phyloP scores from a whole-genome alignment of 345 rosid genomes.

The Hibiscus trionum region DNA sequence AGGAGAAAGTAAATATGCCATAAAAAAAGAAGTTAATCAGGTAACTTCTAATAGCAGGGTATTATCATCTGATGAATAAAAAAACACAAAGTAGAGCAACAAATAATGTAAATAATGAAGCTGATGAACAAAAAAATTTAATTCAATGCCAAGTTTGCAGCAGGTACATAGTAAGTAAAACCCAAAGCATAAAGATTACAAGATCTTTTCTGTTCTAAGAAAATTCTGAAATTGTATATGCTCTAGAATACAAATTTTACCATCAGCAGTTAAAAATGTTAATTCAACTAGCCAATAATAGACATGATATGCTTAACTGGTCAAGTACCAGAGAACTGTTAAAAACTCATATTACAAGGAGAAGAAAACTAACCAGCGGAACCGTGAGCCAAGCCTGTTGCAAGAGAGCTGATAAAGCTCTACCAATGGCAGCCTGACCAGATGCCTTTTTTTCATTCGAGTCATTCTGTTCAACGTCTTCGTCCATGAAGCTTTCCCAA shows the following conservation, averaged over 20 bases:
- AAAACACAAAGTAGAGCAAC: conserved; percentile 3
- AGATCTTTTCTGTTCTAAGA: background rate
- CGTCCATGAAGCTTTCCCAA: conserved; percentile 54
- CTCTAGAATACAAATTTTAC: background rate
- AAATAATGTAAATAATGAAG: background rate
- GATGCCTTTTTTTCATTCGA: conserved; percentile 39
- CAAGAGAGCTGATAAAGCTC: conserved; percentile 59
- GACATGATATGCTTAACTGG: background rate
- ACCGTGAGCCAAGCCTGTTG: conserved; percentile 63
- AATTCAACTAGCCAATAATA: background rate
- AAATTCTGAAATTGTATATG: background rate
- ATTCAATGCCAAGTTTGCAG: background rate
- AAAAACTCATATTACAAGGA: background rate
- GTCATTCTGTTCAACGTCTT: conserved; percentile 36
- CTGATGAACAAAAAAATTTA: background rate
- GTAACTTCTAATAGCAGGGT: background rate
- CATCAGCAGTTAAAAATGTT: background rate
- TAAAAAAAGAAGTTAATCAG: background rate
- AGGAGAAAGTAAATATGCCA: conserved; percentile 8
- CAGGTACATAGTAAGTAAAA: background rate
- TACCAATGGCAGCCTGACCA: conserved; percentile 54
- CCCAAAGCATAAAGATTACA: background rate
- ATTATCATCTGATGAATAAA: background rate
- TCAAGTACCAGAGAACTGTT: background rate
- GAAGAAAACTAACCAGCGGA: conserved; percentile 30